Evolutionary conservation across 2,329 filamentous ascomycete species (phyloP).

Genomic region (Monilinia vaccinii-corymbosi): DNA sequence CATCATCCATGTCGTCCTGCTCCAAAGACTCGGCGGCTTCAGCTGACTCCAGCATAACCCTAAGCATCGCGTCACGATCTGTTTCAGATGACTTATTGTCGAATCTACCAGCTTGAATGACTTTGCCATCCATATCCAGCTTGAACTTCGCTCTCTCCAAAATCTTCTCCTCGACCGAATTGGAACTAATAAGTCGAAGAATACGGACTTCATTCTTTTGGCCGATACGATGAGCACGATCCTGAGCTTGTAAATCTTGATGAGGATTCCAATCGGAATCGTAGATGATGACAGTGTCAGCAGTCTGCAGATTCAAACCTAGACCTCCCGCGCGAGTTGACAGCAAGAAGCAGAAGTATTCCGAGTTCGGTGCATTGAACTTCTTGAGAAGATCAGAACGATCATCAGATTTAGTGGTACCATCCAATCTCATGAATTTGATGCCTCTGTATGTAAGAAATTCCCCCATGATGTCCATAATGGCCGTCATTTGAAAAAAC

Average conservation of each 20-base stretch:
- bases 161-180: constrained; percentile 98
- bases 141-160: constrained; percentile 95
- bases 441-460: constrained; percentile 79
- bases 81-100: constrained; percentile 99
- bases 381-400: constrained; percentile 79
- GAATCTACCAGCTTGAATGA: constrained; percentile 98
- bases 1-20: constrained; percentile 96
- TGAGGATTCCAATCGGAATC: constrained; percentile 99
- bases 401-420: constrained; percentile 95
- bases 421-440: constrained; percentile 85
- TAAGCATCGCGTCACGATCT: constrained; percentile 92
- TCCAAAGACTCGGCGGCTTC: constrained; percentile 61
- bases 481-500: constrained; percentile 99
- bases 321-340: constrained; percentile 97
- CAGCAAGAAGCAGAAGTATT: constrained; percentile 97
- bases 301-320: constrained; percentile 92
- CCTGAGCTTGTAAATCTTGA: constrained; percentile 96
- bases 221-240: constrained; percentile 99
- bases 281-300: constrained; percentile 98
- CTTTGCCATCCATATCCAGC: constrained; percentile 98
- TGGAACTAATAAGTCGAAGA: constrained; percentile 86
- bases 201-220: constrained; percentile 99
- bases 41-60: constrained; percentile 82
- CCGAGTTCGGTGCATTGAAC: constrained; percentile 84
- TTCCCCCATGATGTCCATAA: constrained; percentile 99